These are phyloP conservation scores for Lineolata rhizophorae DNA, from an alignment of 495 filamentous ascomycete genomes.

Conservation along the genomic window DNA sequence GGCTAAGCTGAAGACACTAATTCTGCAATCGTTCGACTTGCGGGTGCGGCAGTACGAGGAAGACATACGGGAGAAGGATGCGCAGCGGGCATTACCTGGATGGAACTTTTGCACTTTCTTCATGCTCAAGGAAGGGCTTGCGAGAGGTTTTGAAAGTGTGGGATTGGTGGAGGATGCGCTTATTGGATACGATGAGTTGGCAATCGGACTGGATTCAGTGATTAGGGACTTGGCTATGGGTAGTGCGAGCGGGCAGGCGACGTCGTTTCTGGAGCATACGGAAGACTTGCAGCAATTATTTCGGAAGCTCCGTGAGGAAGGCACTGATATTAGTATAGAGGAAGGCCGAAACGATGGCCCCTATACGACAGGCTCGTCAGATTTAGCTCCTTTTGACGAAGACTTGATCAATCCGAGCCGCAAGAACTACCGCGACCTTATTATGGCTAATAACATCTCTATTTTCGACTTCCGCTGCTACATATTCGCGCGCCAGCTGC, in stretches of 20 bases:
- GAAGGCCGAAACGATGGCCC: constrained; percentile 19
- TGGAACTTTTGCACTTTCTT: constrained; percentile 99
- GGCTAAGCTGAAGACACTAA: constrained; percentile 64
- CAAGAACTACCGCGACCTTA: constrained; percentile 79
- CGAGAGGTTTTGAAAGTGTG: constrained; percentile 84
- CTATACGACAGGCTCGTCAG: too few species aligned
- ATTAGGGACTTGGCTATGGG: constrained; percentile 49
- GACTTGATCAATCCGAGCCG: constrained; percentile 23
- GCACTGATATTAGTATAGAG: background rate
- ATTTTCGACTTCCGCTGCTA: constrained; percentile 92
- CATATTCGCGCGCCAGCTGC: constrained; percentile 75
- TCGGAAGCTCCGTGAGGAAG: constrained; percentile 1
- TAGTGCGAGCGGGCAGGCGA: constrained; percentile 33
- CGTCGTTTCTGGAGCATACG: constrained; percentile 42
- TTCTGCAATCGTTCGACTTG: constrained; percentile 73
- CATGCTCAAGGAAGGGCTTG: constrained; percentile 85
- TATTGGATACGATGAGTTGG: constrained; percentile 79
- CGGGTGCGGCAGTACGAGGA: constrained; percentile 91
- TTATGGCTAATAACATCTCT: constrained; percentile 91
- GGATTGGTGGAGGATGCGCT: constrained; percentile 90
- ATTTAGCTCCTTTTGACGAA: constrained; percentile 11
- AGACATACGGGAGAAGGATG: constrained; percentile 84
- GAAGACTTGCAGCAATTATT: constrained; percentile 37
- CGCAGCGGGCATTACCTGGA: constrained; percentile 68
- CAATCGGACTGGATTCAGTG: constrained; percentile 60